Base-by-base conservation (phyloP, 345 rosid genomes). In the Dimocarpus longan region DNA sequence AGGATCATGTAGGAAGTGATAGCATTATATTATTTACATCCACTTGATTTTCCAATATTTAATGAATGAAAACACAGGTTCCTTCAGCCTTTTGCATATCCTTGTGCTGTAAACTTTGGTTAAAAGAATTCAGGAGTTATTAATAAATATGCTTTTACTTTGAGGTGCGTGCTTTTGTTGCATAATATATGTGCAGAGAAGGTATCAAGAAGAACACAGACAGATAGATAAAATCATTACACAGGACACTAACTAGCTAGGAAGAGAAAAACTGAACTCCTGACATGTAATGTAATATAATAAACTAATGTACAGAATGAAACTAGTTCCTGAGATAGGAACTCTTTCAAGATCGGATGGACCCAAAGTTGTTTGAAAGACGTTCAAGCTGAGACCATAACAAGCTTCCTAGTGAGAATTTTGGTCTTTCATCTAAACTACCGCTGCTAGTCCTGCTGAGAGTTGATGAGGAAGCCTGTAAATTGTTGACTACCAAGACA, bases 351-450 rank as follows among this genome's bases (percentile, higher is more conserved):
- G 84, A 59, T 54, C 80, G 44, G 19, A 88, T 87, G n/a, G 91
- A 87, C 26, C 93, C 65, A 50, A 91, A 88, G 70, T 80, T 90
- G 73, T 82, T 77, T 0, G 98, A 90, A 66, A 94, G 77, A 37
- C 91, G 82, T 82, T 89, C 98, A 10, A 95, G 80, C 18, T 83
- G 90, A 8, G 98, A 88, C 99, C 97, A 92, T 39, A 95, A 46
- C 65, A 92, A 59, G 80, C 83, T 89, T 46, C 96, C 95, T 48
- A 92, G 64, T 4, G 97, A 91, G 65, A 82, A 70, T 74, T 71
- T 85, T 1, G 90, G 85, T 84, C 82, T 80, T 19, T 82, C 84
- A 12, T 87, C 88, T 40, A 72, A 77, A 5, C 50, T 73, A 21
- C 84, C 65, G 44, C 73, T 66, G 26, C 74, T 71, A 59, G 52